Percentiles rank a stretch among this genome's conserved stretches.
These are phyloP conservation scores for Cladosporium velox DNA, from an alignment of 2,329 filamentous ascomycete genomes.

Conservation along the genomic window DNA sequence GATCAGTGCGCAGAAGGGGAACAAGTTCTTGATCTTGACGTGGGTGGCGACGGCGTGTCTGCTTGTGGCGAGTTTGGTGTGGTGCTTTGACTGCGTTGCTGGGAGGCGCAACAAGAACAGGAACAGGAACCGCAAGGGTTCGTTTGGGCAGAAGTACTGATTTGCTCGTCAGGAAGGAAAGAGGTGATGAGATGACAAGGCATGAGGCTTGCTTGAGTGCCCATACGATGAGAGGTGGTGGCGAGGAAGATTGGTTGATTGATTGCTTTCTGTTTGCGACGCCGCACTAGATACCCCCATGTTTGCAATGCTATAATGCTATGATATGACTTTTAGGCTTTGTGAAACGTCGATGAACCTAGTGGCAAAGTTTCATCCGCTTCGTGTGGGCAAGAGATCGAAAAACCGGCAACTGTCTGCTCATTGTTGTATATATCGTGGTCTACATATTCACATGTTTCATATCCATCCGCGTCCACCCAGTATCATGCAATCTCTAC, in stretches of 20 bases:
- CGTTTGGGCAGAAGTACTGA: neutral
- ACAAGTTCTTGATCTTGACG: constrained; percentile 59
- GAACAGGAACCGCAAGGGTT: neutral
- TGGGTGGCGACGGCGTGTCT: constrained; percentile 55
- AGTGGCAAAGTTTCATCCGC: neutral
- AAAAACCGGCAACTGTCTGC: neutral
- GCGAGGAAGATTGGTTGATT: neutral
- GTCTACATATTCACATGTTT: neutral
- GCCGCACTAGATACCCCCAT: constrained; percentile 6
- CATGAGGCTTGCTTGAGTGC: neutral
- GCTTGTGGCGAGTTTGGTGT: constrained; percentile 33
- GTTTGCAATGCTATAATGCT: constrained; percentile 6
- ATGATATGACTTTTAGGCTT: neutral
- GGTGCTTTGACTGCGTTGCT: constrained; percentile 31
- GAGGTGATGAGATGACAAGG: too few relatives aligned
- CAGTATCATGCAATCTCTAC: neutral
- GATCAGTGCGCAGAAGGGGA: constrained; percentile 52
- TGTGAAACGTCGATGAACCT: neutral
- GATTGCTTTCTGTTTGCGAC: neutral
- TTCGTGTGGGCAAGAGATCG: neutral
- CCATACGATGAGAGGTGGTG: neutral
- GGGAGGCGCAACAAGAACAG: constrained; percentile 8
- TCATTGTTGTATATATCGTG: neutral
- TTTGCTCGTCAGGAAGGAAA: neutral
- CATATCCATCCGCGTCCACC: neutral